Percentiles rank a stretch among this genome's conserved stretches.
phyloP scores from a whole-genome alignment of 2,329 filamentous ascomycete species.

The Chrysosporium queenslandicum region DNA sequence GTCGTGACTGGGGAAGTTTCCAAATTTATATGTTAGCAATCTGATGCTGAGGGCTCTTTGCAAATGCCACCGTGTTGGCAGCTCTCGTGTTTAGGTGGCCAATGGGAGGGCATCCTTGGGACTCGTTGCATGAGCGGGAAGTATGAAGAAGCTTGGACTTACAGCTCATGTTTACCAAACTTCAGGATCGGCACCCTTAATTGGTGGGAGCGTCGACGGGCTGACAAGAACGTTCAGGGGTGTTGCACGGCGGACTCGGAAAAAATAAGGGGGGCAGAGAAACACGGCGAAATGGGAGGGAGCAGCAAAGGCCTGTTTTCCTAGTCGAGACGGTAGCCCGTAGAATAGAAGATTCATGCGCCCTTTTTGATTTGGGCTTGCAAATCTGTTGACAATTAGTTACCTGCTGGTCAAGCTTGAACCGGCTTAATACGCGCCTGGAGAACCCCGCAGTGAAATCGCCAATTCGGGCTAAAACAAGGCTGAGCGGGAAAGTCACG shows the following conservation, averaged over 20 bases:
- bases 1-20: constrained; percentile 53
- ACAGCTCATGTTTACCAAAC: constrained; percentile 20
- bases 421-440: background rate
- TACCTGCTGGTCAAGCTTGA: background rate
- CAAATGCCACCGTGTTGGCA: background rate
- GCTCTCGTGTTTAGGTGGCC: background rate
- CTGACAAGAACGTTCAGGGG: background rate
- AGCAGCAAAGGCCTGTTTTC: background rate
- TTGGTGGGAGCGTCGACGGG: background rate
- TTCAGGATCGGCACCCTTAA: background rate
- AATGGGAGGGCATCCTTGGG: too few species aligned
- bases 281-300: background rate
- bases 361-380: background rate
- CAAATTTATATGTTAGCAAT: constrained; percentile 10
- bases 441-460: background rate
- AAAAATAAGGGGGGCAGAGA: background rate
- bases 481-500: background rate
- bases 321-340: background rate
- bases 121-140: too few species aligned
- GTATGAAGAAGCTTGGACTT: constrained; percentile 18
- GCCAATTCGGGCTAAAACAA: background rate
- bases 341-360: background rate
- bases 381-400: background rate
- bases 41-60: background rate
- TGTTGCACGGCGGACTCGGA: background rate